These are phyloP conservation scores for Chloranthus sessilifolius DNA, from an alignment of 164 flowering plant species.

Conservation along the genomic window DNA sequence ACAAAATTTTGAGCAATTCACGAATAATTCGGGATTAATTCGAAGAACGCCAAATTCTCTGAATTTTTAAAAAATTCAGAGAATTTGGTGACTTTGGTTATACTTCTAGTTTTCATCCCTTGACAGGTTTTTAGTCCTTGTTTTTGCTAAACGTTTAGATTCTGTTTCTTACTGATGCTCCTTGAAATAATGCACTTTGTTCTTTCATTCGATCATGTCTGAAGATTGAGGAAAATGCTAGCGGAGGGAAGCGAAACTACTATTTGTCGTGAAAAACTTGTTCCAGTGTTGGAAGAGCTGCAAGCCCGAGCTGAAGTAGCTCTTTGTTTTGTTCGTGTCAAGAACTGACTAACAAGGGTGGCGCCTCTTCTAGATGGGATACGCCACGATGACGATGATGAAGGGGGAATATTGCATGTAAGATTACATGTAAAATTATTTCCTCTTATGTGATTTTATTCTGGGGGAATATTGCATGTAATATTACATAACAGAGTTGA, in stretches of 20 bases:
- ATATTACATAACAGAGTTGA: no score
- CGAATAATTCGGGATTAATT: no score
- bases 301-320: constrained; percentile 97
- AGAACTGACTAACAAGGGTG: constrained; percentile 57
- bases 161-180: not conserved
- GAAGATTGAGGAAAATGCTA: constrained; percentile 79
- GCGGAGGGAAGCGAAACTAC: constrained; percentile 36
- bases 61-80: not conserved
- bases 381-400: no score
- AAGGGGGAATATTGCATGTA: no score
- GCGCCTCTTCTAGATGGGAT: no score
- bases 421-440: no score
- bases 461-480: no score
- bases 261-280: constrained; percentile 59
- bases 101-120: not conserved
- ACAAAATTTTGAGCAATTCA: no score
- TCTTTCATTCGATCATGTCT: not conserved
- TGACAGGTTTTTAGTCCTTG: not conserved
- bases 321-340: constrained; percentile 78
- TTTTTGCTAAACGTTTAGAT: not conserved
- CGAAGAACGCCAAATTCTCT: no score
- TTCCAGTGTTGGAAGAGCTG: constrained; percentile 81
- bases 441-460: no score
- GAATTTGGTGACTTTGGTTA: not conserved
- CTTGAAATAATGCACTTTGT: not conserved